Percentiles rank a stretch among this genome's conserved stretches.
phyloP scores from a whole-genome alignment of 2,329 filamentous ascomycete species.

The Penicillium polonicum region DNA sequence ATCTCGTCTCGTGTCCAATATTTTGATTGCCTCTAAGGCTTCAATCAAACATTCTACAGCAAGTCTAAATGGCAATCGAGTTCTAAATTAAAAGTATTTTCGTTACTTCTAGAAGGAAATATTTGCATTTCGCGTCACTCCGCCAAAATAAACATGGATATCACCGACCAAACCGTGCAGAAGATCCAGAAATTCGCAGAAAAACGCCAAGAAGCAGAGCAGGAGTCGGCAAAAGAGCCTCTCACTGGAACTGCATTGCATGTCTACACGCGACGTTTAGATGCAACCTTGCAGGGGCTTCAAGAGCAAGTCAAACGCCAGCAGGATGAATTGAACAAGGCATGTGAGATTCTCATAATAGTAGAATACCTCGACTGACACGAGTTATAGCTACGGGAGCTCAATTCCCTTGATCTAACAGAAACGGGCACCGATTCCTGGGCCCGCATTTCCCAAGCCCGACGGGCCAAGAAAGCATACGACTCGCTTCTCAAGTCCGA shows the following conservation, averaged over 20 bases:
- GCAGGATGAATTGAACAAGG: constrained; percentile 49
- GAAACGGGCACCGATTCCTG: constrained; percentile 30
- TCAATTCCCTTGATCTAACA: constrained; percentile 32
- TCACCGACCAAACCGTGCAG: constrained; percentile 32
- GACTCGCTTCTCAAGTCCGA: constrained; percentile 60
- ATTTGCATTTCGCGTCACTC: not conserved
- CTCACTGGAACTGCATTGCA: constrained; percentile 31
- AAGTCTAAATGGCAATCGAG: not conserved
- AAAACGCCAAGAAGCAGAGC: constrained; percentile 36
- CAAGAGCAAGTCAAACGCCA: constrained; percentile 53
- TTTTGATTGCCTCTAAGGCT: constrained; percentile 1
- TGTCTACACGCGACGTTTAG: constrained; percentile 48
- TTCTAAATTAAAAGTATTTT: not conserved
- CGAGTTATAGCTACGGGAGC: constrained; percentile 33
- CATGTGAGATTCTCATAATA: constrained; percentile 25
- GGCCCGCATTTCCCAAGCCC: constrained; percentile 47
- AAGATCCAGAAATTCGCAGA: constrained; percentile 38
- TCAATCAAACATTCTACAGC: constrained; percentile 1
- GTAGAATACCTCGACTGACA: constrained; percentile 14
- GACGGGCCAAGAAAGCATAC: constrained; percentile 63
- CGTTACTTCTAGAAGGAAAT: not conserved
- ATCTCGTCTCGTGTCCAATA: not conserved
- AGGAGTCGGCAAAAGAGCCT: constrained; percentile 31
- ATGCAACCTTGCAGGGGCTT: constrained; percentile 67
- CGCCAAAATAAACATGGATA: constrained; percentile 26